These are phyloP conservation scores for Russula lepida DNA, from an alignment of 768 basidiomycete genomes.

Conservation along the genomic window DNA sequence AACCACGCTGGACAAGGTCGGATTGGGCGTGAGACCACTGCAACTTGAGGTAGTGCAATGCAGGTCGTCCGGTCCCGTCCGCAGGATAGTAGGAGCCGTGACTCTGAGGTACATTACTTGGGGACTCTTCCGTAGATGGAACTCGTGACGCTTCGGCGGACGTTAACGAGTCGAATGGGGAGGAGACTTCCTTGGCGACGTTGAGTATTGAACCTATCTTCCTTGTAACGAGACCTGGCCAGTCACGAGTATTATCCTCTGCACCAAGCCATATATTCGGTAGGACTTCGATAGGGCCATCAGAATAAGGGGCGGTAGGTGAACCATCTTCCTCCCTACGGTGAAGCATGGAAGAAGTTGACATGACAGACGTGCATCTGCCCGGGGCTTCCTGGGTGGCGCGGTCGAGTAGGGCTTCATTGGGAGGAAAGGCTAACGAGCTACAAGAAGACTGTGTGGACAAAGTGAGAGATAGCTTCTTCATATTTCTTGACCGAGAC, in stretches of 20 bases:
- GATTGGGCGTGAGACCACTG: constrained; percentile 93
- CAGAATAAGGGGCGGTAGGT: constrained; percentile 58
- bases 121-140: constrained; percentile 48
- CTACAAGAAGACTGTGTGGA: constrained; percentile 50
- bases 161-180: constrained; percentile 49
- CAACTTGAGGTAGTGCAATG: constrained; percentile 82
- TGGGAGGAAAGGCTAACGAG: constrained; percentile 37
- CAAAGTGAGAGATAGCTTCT: constrained; percentile 64
- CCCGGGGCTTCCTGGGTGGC: constrained; percentile 30
- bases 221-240: constrained; percentile 57
- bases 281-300: constrained; percentile 78
- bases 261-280: constrained; percentile 87
- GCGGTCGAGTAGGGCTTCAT: constrained; percentile 28
- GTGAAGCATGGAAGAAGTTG: constrained; percentile 50
- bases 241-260: constrained; percentile 86
- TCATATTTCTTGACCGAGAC: constrained; percentile 56
- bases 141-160: constrained; percentile 44
- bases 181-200: constrained; percentile 84
- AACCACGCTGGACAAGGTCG: constrained; percentile 73
- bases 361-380: constrained; percentile 64
- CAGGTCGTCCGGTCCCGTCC: constrained; percentile 63
- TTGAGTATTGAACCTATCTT: constrained; percentile 80
- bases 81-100: constrained; percentile 57
- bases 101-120: constrained; percentile 39
- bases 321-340: constrained; percentile 54